phyloP scores from a whole-genome alignment of 1,284 basidiomycete genomes.

The Pseudozyma hubeiensis region DNA sequence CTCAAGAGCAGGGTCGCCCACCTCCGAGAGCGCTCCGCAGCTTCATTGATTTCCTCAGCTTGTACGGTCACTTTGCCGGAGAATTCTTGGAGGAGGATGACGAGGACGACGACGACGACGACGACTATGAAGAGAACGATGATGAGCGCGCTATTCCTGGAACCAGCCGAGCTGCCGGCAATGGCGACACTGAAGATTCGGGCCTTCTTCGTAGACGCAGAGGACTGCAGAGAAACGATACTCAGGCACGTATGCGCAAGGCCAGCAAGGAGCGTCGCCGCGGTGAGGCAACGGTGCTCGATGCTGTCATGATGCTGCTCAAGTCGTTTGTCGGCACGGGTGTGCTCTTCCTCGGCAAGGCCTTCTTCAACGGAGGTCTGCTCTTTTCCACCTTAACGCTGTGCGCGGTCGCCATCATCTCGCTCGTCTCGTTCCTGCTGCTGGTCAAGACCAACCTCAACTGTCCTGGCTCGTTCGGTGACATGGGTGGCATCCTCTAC shows the following conservation, averaged over 20 bases:
- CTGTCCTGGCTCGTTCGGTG: conserved; percentile 92
- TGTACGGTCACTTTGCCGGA: conserved; percentile 67
- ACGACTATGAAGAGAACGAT: conserved; percentile 44
- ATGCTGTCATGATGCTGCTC: conserved; percentile 68
- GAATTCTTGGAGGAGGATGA: conserved; percentile 64
- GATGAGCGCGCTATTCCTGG: conserved; percentile 40
- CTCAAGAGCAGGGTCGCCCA: conserved; percentile 60
- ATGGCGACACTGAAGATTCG: conserved; percentile 53
- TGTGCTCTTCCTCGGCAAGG: conserved; percentile 94
- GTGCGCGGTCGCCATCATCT: conserved; percentile 84
- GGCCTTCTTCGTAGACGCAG: conserved; percentile 46
- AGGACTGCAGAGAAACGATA: conserved; percentile 40
- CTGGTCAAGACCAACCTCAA: conserved; percentile 89
- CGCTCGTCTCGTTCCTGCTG: conserved; percentile 92
- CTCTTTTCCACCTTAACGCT: conserved; percentile 87
- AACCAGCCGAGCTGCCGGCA: conserved; percentile 44
- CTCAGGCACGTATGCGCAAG: conserved; percentile 51
- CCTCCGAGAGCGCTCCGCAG: conserved; percentile 63
- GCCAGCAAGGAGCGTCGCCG: conserved; percentile 53
- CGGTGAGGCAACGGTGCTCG: conserved; percentile 63
- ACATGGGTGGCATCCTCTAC: conserved; percentile 92
- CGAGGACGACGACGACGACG: conserved; percentile 56
- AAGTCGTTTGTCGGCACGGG: conserved; percentile 98
- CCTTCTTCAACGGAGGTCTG: conserved; percentile 95
- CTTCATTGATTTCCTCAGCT: conserved; percentile 67